A percentile compares a stretch with the other conserved stretches of the same genome.
Evolutionary conservation across 768 basidiomycete genomes (phyloP).

Genomic region (Kondoa subrosea): DNA sequence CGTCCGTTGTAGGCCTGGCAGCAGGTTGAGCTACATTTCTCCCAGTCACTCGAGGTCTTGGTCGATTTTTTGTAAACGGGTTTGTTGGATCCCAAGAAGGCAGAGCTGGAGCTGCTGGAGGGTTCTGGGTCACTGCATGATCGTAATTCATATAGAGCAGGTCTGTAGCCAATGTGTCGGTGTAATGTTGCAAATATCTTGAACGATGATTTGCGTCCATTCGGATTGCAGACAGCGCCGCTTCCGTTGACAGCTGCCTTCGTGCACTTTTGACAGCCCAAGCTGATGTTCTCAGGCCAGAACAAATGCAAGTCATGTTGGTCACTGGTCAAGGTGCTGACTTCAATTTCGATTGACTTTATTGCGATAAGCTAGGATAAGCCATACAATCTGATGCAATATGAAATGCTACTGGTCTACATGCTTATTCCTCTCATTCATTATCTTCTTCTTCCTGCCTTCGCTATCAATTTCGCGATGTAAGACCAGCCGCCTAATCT

Average conservation of each 20-base stretch:
- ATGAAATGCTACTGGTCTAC: too few species aligned
- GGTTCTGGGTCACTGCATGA: constrained; percentile 43
- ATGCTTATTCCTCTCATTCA: too few species aligned
- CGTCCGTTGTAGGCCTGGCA: constrained; percentile 45
- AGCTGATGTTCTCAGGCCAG: neutral
- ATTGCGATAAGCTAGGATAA: neutral
- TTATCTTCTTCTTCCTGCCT: too few species aligned
- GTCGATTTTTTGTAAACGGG: constrained; percentile 65
- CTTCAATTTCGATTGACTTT: neutral
- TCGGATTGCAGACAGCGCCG: neutral
- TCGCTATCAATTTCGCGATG: too few species aligned
- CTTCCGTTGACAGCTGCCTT: neutral
- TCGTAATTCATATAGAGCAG: constrained; percentile 88
- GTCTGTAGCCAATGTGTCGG: constrained; percentile 63
- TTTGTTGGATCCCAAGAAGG: constrained; percentile 45
- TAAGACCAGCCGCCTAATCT: too few species aligned
- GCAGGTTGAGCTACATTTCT: constrained; percentile 42
- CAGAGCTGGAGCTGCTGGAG: constrained; percentile 40
- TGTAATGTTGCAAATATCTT: constrained; percentile 68
- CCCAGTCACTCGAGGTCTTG: constrained; percentile 41
- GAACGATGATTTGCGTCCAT: neutral
- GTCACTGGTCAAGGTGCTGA: neutral
- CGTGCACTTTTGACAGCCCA: neutral
- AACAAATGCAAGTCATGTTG: neutral
- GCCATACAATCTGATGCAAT: too few species aligned